phyloP scores from a whole-genome alignment of 2,329 filamentous ascomycete genomes.

The Phyllosticta paracitricarpa region DNA sequence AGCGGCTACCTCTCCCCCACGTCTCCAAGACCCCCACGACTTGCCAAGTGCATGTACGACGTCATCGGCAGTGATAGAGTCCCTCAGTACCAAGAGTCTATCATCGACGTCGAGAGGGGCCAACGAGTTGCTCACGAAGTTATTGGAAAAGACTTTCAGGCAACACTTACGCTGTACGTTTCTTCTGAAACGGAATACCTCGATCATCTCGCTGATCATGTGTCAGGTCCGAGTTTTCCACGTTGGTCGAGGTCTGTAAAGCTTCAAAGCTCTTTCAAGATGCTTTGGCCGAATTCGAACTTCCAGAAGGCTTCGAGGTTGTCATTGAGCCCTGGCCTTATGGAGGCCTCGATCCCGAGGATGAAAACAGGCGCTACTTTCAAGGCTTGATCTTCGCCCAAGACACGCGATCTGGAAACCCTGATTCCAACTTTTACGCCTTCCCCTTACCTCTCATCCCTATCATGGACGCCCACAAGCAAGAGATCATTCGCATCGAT shows the following conservation, averaged over 20 bases:
- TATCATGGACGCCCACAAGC: slow-evolving; percentile 26
- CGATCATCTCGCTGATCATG: neutral
- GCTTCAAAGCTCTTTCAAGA: slow-evolving; percentile 43
- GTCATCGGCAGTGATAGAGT: slow-evolving; percentile 43
- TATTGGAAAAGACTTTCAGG: slow-evolving; percentile 39
- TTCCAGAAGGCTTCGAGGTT: slow-evolving; percentile 47
- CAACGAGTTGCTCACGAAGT: slow-evolving; percentile 35
- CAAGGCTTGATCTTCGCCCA: slow-evolving; percentile 46
- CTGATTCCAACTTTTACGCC: slow-evolving; percentile 32
- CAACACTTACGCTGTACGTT: slow-evolving; percentile 36
- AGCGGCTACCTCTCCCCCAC: slow-evolving; percentile 25
- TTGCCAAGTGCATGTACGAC: slow-evolving; percentile 48
- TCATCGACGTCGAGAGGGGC: slow-evolving; percentile 38
- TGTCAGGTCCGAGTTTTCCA: slow-evolving; percentile 34
- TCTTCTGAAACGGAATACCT: slow-evolving; percentile 1
- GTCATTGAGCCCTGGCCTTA: slow-evolving; percentile 49
- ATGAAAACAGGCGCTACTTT: slow-evolving; percentile 42
- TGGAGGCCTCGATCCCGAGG: slow-evolving; percentile 40
- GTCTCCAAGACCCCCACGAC: slow-evolving; percentile 37
- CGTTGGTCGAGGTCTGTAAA: slow-evolving; percentile 40
- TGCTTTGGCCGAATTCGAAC: slow-evolving; percentile 40
- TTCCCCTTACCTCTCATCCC: slow-evolving; percentile 29
- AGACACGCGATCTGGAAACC: slow-evolving; percentile 35
- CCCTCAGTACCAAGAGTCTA: slow-evolving; percentile 45
- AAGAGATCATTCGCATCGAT: slow-evolving; percentile 27